A percentile compares a stretch with the other conserved stretches of the same genome.
These are phyloP conservation scores for Vigna reflexopilosa DNA, from an alignment of 306 rosid species.

Conservation along the genomic window DNA sequence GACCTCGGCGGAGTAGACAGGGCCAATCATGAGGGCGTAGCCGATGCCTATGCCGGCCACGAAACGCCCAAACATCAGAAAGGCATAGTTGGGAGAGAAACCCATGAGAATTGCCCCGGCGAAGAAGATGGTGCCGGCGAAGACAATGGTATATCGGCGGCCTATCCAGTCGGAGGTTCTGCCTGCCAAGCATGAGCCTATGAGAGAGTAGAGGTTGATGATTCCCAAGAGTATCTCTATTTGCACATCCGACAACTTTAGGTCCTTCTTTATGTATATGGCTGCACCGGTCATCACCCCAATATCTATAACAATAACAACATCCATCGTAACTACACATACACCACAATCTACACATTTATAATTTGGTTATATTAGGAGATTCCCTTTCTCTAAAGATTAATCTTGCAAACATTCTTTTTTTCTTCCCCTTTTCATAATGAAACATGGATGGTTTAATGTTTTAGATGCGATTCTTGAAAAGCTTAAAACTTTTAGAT, in stretches of 20 bases:
- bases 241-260: conserved; percentile 54
- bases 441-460: no score
- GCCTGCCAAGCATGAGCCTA: conserved; percentile 78
- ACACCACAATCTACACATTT: background rate
- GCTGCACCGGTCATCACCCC: conserved; percentile 95
- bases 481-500: no score
- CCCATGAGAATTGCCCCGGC: conserved; percentile 88
- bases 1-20: conserved; percentile 86
- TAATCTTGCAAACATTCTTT: background rate
- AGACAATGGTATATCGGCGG: conserved; percentile 81
- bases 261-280: conserved; percentile 61
- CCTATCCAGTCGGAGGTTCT: conserved; percentile 94
- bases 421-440: background rate
- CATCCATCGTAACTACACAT: no score
- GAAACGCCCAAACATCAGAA: conserved; percentile 88
- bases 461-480: no score
- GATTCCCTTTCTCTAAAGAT: background rate
- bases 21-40: conserved; percentile 79
- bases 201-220: conserved; percentile 64
- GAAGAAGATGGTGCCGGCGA: conserved; percentile 70
- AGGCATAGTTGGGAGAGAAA: conserved; percentile 71
- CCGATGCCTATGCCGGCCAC: conserved; percentile 90
- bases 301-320: conserved; percentile 58
- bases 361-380: background rate
- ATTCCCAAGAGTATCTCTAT: conserved; percentile 69